Evolutionary conservation across 371 early-diverging fungal species (phyloP), one percentile per base, ranked within the genome.

Genomic region (Saksenaea oblongispora): DNA sequence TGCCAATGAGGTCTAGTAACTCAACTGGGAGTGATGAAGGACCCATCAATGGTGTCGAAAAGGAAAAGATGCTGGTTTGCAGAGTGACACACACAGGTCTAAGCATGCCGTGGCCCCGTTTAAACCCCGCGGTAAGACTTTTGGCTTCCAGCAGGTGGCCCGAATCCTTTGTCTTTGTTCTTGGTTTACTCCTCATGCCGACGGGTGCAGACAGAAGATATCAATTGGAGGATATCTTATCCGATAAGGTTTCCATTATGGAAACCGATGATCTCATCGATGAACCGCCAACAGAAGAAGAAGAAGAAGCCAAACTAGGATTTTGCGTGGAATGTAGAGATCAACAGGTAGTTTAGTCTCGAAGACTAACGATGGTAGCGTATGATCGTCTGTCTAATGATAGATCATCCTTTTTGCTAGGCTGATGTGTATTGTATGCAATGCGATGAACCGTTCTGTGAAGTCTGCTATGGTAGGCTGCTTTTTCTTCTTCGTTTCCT

Each of bases 281-380:
- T 14, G 74, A 82, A 10, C 67, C n/a, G 75, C n/a, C 76, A 3
- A 56, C 47, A 35, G 47, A 35, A 17, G 60, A 59, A 17, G 75
- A 73, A 24, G 59, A 66, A 41, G 73, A 75, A 42, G 72, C 69
- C 15, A 54, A 68, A 41, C 71, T 70, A 39, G 96, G 94, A 18
- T 91, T 87, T 64, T 96, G 96, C 69, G 90, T 95, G 26, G 96
- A 96, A 72, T 96, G 96, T 80, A 92, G 89, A 72, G 95, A 93
- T 74, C 93, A 92, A 67, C 71, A 78, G 54, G 81, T 79, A 70
- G 58, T 36, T 53, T 34, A n/a, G 18, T 11, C 58, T 4, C 5
- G 15, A 37, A 10, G 34, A 11, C 7, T n/a, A 14, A 56, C 44
- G 14, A 65, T 58, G 28, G 36, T 27, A 17, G 24, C 34, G 13